Evolutionary conservation across 345 rosid genomes (phyloP), one percentile per base, ranked within the genome.

Genomic region (Euphorbia tirucalli): DNA sequence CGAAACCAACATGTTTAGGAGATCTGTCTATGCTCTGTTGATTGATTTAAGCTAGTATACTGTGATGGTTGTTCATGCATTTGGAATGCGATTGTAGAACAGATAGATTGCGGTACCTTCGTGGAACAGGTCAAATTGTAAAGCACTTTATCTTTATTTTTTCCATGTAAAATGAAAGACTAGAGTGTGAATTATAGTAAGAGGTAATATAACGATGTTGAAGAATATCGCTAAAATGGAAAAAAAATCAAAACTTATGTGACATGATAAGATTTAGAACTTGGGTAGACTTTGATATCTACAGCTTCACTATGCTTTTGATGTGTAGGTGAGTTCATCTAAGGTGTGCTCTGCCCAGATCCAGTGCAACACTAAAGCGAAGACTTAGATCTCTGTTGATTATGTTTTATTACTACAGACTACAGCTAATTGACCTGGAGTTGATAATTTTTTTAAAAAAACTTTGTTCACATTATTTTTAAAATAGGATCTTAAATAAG

Each of bases 81-180:
- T 71, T 25, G 54, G 48, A 48, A 61, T 71, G 27, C 7, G 65
- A 57, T 21, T 16, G 18, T 13, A 69, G 72, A 37, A 35, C n/a
- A 7, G 49, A 5, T 21, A 24, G 15, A 37, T 44, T 44, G 27
- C 3, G 25, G 32, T 59, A 16, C 16, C 35, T 54, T 70, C 41
- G 44, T 21, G 66, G 19, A 70, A 56, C 11, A 27, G 6, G 57
- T 59, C 65, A 59, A 58, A 25, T 18, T 27, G 15, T 18, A 5
- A 16, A 27, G 25, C 35, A 22, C 24, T 46, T 25, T 22, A 61
- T 19, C 43, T 18, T 60, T n/a, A 8, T 3, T n/a, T 48, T 57
- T 4, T 60, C 39, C 30, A 16, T 71, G 1, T 44, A 60, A 31
- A 44, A 7, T 8, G 66, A 60, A 41, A 37, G 52, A 31, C 5